These are phyloP conservation scores for Trichaptum fuscoviolaceum DNA, from an alignment of 768 basidiomycete genomes.

Conservation along the genomic window DNA sequence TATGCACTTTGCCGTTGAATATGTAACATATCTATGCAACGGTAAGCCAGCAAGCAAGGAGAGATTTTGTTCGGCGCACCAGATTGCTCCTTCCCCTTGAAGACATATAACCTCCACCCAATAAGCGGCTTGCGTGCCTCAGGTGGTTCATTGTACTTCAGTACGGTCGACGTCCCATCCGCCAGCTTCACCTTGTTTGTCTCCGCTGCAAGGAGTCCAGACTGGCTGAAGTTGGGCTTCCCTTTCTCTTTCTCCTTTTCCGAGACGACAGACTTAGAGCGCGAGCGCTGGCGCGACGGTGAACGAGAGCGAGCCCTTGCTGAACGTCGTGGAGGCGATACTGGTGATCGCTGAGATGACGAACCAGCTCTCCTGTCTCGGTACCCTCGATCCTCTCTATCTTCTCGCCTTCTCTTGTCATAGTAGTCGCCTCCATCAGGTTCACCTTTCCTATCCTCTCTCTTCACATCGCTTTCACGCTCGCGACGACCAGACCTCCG, in stretches of 20 bases:
- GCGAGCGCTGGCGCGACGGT: slow-evolving; percentile 40
- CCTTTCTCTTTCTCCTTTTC: slow-evolving; percentile 41
- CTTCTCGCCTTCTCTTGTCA: slow-evolving; percentile 1
- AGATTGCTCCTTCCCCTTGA: slow-evolving; percentile 90
- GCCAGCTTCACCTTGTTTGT: slow-evolving; percentile 82
- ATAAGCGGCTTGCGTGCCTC: slow-evolving; percentile 89
- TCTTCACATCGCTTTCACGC: background rate
- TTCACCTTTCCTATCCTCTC: no score
- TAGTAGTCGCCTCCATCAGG: background rate
- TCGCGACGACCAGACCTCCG: slow-evolving; percentile 11
- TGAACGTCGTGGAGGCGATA: slow-evolving; percentile 3
- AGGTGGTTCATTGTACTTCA: slow-evolving; percentile 98
- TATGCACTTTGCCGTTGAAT: slow-evolving; percentile 94
- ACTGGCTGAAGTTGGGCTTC: slow-evolving; percentile 87
- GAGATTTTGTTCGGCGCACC: slow-evolving; percentile 47
- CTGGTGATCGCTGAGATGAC: slow-evolving; percentile 5
- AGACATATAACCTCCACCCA: slow-evolving; percentile 95
- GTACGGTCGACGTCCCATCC: slow-evolving; percentile 73
- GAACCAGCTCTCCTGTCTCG: slow-evolving; percentile 5
- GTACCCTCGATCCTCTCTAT: slow-evolving; percentile 8
- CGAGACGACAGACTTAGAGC: slow-evolving; percentile 19
- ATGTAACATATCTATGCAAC: slow-evolving; percentile 73
- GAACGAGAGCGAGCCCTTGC: slow-evolving; percentile 26
- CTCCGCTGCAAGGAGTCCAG: slow-evolving; percentile 90
- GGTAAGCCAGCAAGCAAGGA: background rate